These are phyloP conservation scores for Chlorencoelia australis DNA, from an alignment of 2,329 filamentous ascomycete genomes.

Conservation along the genomic window DNA sequence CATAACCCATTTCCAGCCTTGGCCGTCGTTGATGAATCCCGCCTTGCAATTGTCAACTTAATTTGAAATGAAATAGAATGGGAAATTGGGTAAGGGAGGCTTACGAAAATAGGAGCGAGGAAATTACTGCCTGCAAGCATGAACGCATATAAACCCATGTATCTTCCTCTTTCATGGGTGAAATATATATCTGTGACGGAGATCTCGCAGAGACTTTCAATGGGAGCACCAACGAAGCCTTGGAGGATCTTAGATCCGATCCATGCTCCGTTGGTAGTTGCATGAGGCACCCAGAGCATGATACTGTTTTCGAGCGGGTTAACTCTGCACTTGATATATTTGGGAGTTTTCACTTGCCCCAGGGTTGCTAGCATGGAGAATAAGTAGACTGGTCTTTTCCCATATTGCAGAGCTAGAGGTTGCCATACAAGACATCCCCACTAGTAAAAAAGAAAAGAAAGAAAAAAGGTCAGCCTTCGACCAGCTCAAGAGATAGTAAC, in stretches of 20 bases:
- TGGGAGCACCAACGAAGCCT: slow-evolving; percentile 21
- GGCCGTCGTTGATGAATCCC: slow-evolving; percentile 38
- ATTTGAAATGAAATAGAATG: background rate
- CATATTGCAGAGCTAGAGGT: slow-evolving; percentile 41
- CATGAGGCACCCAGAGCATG: slow-evolving; percentile 30
- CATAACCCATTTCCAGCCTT: slow-evolving; percentile 41
- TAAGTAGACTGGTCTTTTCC: slow-evolving; percentile 24
- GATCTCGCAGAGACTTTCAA: slow-evolving; percentile 27
- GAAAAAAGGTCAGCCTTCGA: no score
- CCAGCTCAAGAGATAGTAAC: no score
- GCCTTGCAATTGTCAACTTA: slow-evolving; percentile 14
- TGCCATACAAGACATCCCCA: slow-evolving; percentile 44
- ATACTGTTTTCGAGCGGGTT: slow-evolving; percentile 15
- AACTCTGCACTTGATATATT: background rate
- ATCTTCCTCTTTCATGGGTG: slow-evolving; percentile 33
- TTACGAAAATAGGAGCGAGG: slow-evolving; percentile 35
- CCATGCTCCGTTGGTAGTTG: slow-evolving; percentile 30
- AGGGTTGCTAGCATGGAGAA: slow-evolving; percentile 26
- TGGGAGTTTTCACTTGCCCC: slow-evolving; percentile 4
- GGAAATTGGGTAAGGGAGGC: background rate
- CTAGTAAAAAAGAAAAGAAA: no score
- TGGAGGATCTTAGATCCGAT: slow-evolving; percentile 21
- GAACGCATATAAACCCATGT: slow-evolving; percentile 35
- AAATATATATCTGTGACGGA: slow-evolving; percentile 32
- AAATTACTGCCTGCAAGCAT: slow-evolving; percentile 35